Percentiles rank a stretch among this genome's conserved stretches.
phyloP scores from a whole-genome alignment of 257 asterid genomes.

The Solanum dulcamara region DNA sequence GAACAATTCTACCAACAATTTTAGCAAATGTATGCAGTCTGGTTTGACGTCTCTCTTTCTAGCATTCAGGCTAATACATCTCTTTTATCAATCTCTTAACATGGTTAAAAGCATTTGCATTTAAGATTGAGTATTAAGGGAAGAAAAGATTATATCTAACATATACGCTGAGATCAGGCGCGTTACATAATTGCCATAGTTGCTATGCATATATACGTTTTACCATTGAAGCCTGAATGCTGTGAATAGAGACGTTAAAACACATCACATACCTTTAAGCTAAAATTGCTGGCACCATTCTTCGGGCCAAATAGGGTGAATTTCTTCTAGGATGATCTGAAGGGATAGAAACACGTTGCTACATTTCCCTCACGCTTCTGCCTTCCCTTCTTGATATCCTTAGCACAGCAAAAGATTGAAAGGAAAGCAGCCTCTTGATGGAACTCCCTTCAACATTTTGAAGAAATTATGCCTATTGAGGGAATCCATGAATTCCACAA shows the following conservation, averaged over 20 bases:
- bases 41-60: background rate
- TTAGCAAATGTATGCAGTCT: conserved; percentile 34
- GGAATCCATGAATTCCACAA: background rate
- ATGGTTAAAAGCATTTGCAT: background rate
- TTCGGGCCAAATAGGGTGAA: conserved; percentile 26
- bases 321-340: conserved; percentile 31
- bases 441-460: conserved; percentile 26
- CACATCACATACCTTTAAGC: conserved; percentile 25
- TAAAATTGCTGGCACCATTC: conserved; percentile 38
- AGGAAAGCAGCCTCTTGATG: conserved; percentile 16
- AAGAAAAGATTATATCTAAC: background rate
- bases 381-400: conserved; percentile 17
- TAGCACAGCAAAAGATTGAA: conserved; percentile 20
- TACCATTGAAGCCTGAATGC: background rate
- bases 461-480: conserved; percentile 17
- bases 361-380: conserved; percentile 10
- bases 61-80: background rate
- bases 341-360: conserved; percentile 3
- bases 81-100: background rate
- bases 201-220: background rate
- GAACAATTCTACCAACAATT: conserved; percentile 39
- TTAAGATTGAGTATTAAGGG: background rate
- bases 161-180: background rate
- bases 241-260: background rate
- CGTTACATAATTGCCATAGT: background rate